Evolutionary conservation across 2,329 filamentous ascomycete species (phyloP), one percentile per base, ranked within the genome.

Genomic region (Alternaria burnsii): DNA sequence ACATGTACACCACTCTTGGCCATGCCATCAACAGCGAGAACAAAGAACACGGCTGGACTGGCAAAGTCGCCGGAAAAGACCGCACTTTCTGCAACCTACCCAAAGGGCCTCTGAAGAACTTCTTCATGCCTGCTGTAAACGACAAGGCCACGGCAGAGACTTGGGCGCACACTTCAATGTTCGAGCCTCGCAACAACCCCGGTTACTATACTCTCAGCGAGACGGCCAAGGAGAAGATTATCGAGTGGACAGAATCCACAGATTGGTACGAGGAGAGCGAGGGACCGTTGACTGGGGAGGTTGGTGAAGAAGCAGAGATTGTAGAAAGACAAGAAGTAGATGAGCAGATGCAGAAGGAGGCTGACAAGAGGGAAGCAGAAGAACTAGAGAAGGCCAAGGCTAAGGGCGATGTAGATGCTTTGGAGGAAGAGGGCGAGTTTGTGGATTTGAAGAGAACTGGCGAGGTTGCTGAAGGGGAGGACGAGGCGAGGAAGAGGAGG

Each of bases 1-100:
- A 97, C 74, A 84, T 97, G 59, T 97, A 97, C 79, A 97, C 93
- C 5, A 86, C 89, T 28, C 86, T 99, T 26, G 94, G 93, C 2
- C 85, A 86, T 71, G 88, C 87, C 14, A 89, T 91, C 14, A 78
- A 83, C 69, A 80, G 52, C 71, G 84, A 72, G 82, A 66, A 63
- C 30, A 72, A 71, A 38, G 62, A 71, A 14, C 70, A 70, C 4
- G 64, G 54, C 14, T 81, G 77, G 74, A 79, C 77, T 75, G 89
- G 77, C 80, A 86, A 55, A 82, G 85, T 92, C 36, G 78, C 91
- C 18, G 89, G 89, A 1, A 87, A 85, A 52, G 85, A 94, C 63
- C 85, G 95, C 69, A 98, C 94, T 0, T 99, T 98, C 76, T 97
- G 94, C 80, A 92, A 93, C 59, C 77, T 80, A 0, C 78, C 78